Percentiles rank a stretch among this genome's conserved stretches.
These are phyloP conservation scores for Debaryomyces maramus DNA, from an alignment of 805 yeast species.

Conservation along the genomic window DNA sequence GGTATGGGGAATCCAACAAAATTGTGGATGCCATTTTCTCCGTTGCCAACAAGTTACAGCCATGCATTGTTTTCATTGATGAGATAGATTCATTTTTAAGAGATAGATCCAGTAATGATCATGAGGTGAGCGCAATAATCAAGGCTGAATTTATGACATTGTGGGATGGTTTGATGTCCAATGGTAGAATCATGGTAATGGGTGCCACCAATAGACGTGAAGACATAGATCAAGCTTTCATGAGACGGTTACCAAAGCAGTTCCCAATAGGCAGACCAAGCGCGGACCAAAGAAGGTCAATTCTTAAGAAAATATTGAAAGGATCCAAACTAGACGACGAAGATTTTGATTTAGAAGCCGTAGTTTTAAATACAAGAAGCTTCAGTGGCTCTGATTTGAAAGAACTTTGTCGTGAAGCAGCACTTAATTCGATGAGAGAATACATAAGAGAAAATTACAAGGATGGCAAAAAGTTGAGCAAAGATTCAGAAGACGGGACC, in stretches of 20 bases:
- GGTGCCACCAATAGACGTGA: constrained; percentile 94
- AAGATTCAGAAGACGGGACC: constrained; percentile 26
- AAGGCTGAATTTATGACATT: constrained; percentile 97
- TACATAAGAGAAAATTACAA: constrained; percentile 61
- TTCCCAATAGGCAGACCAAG: constrained; percentile 78
- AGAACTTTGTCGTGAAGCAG: constrained; percentile 92
- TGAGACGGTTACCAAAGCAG: constrained; percentile 90
- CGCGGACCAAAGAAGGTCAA: constrained; percentile 63
- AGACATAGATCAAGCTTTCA: constrained; percentile 89
- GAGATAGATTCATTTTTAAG: constrained; percentile 94
- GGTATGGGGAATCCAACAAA: constrained; percentile 97
- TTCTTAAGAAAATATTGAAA: constrained; percentile 64
- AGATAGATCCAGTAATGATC: constrained; percentile 80
- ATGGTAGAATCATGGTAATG: constrained; percentile 79
- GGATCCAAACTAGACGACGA: constrained; percentile 59
- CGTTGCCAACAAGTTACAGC: constrained; percentile 83
- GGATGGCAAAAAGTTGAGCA: constrained; percentile 31
- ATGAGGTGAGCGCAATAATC: constrained; percentile 91
- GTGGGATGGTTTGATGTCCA: constrained; percentile 87
- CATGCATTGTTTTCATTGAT: constrained; percentile 93
- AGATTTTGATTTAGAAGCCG: constrained; percentile 56
- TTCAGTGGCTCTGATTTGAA: constrained; percentile 86
- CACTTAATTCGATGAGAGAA: constrained; percentile 84
- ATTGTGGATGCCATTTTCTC: constrained; percentile 91
- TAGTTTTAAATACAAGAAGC: constrained; percentile 65